phyloP scores from a whole-genome alignment of 306 rosid species.

The Biancaea sappan region DNA sequence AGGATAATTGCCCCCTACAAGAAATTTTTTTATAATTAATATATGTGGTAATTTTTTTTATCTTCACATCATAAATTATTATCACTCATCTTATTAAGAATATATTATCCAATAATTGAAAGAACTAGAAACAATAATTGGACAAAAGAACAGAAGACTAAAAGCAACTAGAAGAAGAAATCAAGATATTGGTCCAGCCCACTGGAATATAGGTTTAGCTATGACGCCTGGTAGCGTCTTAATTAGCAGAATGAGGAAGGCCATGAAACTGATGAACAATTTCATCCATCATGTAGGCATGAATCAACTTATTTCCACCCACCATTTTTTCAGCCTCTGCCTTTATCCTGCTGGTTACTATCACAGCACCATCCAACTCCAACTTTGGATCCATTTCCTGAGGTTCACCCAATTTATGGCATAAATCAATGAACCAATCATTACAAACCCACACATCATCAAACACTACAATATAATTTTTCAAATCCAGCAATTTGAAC shows the following conservation, averaged over 20 bases:
- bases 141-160: no score
- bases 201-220: background rate
- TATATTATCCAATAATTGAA: no score
- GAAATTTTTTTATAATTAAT: no score
- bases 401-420: background rate
- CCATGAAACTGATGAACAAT: background rate
- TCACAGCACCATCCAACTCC: background rate
- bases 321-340: background rate
- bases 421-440: background rate
- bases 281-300: background rate
- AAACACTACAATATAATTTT: background rate
- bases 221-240: background rate
- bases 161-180: no score
- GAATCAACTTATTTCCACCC: background rate
- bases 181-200: no score
- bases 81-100: no score
- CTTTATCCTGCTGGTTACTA: slow-evolving; percentile 6
- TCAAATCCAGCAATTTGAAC: background rate
- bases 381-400: background rate
- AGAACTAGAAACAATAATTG: no score
- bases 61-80: no score
- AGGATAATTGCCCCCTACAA: no score
- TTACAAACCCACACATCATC: background rate
- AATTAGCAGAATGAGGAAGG: background rate
- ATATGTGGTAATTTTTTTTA: no score